Percentiles rank a stretch among this genome's conserved stretches.
Evolutionary conservation across 1,284 basidiomycete genomes (phyloP).

Genomic region (Ganoderma leucocontextum): DNA sequence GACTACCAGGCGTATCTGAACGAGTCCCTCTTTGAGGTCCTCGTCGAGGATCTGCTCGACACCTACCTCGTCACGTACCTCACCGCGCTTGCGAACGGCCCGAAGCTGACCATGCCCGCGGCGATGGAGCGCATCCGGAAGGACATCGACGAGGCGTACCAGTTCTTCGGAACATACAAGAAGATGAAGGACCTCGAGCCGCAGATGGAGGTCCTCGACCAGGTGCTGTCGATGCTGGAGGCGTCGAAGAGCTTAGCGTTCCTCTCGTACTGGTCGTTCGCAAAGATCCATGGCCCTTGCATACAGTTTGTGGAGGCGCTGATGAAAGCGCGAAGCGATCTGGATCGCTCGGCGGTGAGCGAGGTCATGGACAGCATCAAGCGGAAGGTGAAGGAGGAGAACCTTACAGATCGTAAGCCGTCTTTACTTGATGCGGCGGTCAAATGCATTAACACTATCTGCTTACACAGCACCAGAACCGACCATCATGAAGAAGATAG

Average conservation of each 20-base stretch:
- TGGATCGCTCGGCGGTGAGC: slow-evolving; percentile 87
- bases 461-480: slow-evolving; percentile 67
- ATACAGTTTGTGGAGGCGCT: slow-evolving; percentile 90
- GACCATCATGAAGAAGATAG: slow-evolving; percentile 88
- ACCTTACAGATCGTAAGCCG: slow-evolving; percentile 82
- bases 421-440: neutral
- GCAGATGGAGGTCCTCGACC: slow-evolving; percentile 89
- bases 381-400: slow-evolving; percentile 91
- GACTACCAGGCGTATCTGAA: slow-evolving; percentile 95
- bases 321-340: slow-evolving; percentile 90
- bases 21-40: slow-evolving; percentile 89
- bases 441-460: slow-evolving; percentile 10
- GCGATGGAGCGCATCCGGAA: slow-evolving; percentile 85
- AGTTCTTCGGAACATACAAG: slow-evolving; percentile 87
- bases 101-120: slow-evolving; percentile 89
- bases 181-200: slow-evolving; percentile 82
- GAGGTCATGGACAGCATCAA: slow-evolving; percentile 96
- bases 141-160: slow-evolving; percentile 82
- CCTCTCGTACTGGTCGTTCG: slow-evolving; percentile 95
- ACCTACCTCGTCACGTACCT: slow-evolving; percentile 93
- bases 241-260: slow-evolving; percentile 95
- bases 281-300: slow-evolving; percentile 95
- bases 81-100: slow-evolving; percentile 84
- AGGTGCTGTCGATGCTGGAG: slow-evolving; percentile 85
- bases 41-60: slow-evolving; percentile 94